phyloP scores from a whole-genome alignment of 1,284 basidiomycete species.

The Inonotus obliquus region DNA sequence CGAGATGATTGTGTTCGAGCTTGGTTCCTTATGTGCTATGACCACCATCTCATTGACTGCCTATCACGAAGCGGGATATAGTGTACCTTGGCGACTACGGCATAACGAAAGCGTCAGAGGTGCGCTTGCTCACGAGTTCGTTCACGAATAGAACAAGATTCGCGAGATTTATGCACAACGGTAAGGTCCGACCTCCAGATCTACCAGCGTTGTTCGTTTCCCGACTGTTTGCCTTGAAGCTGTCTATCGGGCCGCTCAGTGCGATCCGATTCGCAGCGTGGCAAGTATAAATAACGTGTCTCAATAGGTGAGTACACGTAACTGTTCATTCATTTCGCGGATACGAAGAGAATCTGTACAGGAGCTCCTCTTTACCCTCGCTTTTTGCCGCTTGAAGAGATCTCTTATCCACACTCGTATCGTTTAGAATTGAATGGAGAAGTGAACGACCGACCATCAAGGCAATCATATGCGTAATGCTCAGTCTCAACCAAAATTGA shows the following conservation, averaged over 20 bases:
- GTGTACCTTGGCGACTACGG: background rate
- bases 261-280: background rate
- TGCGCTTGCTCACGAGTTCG: background rate
- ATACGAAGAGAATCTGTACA: background rate
- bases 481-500: background rate
- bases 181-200: background rate
- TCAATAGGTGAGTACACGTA: background rate
- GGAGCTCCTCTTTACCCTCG: background rate
- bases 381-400: background rate
- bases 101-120: background rate
- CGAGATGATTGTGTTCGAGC: background rate
- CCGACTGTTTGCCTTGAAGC: background rate
- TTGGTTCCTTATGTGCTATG: background rate
- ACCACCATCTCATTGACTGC: background rate
- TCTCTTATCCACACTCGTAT: background rate
- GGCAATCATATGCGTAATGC: background rate
- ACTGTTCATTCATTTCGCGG: background rate
- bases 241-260: background rate
- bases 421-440: background rate
- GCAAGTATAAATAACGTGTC: background rate
- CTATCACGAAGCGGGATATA: background rate
- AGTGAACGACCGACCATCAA: background rate
- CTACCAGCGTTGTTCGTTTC: background rate
- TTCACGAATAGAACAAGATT: background rate
- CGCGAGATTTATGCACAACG: background rate